Evolutionary conservation across 163 green algal genomes (phyloP).

Genomic region (Chlorella variabilis): DNA sequence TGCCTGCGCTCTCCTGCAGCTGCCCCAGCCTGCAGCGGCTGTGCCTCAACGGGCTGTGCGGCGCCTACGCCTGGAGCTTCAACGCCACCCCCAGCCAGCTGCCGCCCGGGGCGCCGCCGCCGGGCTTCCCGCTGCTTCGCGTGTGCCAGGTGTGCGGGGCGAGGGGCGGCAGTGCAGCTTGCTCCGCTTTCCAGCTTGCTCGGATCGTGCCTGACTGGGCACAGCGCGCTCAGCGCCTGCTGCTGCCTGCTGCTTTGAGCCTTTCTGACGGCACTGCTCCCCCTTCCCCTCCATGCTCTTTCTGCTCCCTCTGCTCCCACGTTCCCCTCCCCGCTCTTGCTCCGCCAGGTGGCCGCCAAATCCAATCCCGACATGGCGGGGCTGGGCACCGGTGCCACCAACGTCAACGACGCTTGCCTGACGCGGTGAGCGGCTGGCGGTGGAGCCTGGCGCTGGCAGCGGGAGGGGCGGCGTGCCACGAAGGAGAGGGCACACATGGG

Average conservation of each 20-base stretch:
- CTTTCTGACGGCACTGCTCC: no score
- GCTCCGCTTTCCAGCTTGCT: no score
- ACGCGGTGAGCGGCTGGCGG: background rate
- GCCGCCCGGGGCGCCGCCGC: background rate
- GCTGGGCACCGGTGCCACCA: conserved; percentile 11
- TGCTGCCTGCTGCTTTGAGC: no score
- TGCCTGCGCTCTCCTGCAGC: background rate
- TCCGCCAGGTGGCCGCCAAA: conserved; percentile 32
- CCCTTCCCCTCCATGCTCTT: no score
- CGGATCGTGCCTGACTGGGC: no score
- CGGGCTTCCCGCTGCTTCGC: background rate
- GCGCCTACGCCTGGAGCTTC: conserved; percentile 4
- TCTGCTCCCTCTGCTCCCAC: no score
- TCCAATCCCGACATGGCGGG: conserved; percentile 5
- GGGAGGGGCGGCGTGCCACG: no score
- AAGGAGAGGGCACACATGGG: no score
- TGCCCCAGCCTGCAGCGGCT: conserved; percentile 9
- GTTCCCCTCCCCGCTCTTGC: no score
- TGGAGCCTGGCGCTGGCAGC: background rate
- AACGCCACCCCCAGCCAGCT: conserved; percentile 10
- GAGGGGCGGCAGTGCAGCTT: no score
- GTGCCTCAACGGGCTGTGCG: conserved; percentile 34
- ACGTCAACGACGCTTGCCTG: conserved; percentile 20
- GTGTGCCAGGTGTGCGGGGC: conserved; percentile 10
- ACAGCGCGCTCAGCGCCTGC: no score